A percentile compares a stretch with the other conserved stretches of the same genome.
phyloP scores from a whole-genome alignment of 345 rosid species.

The Reutealis trisperma region DNA sequence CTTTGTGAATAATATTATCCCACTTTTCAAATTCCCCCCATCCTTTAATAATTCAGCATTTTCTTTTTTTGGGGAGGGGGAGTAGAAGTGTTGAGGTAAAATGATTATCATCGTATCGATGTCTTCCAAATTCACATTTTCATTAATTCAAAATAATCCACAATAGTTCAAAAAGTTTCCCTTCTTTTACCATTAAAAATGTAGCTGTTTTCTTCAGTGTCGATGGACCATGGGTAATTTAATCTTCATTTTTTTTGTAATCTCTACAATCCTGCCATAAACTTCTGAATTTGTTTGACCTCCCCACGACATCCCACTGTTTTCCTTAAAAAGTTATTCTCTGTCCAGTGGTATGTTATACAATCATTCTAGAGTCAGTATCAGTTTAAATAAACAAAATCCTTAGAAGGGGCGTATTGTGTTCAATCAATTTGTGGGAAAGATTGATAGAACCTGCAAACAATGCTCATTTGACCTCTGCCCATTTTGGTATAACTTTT shows the following conservation, averaged over 20 bases:
- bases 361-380: background rate
- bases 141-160: background rate
- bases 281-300: background rate
- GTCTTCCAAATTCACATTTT: background rate
- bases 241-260: background rate
- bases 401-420: background rate
- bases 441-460: too few species aligned
- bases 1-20: background rate
- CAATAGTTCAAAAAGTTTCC: background rate
- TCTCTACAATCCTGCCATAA: background rate
- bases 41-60: background rate
- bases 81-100: background rate
- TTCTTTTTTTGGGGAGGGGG: background rate
- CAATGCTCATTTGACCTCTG: background rate
- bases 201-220: background rate
- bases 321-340: background rate
- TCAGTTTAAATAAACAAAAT: background rate
- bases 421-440: background rate
- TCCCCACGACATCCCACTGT: too few species aligned
- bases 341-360: background rate
- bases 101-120: background rate
- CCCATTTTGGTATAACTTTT: background rate
- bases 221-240: background rate
- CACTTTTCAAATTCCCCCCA: background rate
- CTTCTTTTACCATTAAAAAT: background rate